phyloP scores from a whole-genome alignment of 345 rosid species.

The Viola odorata region DNA sequence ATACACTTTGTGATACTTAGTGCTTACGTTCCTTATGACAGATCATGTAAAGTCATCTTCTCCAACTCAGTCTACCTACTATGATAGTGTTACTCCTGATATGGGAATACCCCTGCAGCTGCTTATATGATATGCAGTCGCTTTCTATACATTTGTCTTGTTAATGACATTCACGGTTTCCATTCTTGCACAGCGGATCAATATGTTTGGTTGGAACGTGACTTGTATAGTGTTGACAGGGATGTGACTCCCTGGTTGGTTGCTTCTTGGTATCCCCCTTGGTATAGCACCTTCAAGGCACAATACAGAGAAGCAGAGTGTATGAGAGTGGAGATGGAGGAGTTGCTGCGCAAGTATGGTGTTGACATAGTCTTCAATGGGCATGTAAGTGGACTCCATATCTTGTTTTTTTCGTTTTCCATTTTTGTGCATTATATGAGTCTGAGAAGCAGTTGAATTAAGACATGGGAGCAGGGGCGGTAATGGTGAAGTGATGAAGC shows the following conservation, averaged over 20 bases:
- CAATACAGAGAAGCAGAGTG: constrained; percentile 87
- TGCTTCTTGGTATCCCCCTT: constrained; percentile 74
- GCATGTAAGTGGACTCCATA: constrained; percentile 39
- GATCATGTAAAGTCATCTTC: constrained; percentile 40
- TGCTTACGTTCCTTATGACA: constrained; percentile 53
- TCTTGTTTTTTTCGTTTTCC: no score
- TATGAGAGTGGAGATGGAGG: constrained; percentile 80
- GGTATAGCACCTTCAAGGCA: constrained; percentile 76
- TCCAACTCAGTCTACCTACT: not conserved
- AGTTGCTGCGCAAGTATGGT: constrained; percentile 45
- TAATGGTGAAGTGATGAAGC: not conserved
- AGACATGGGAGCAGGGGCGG: not conserved
- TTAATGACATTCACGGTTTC: constrained; percentile 2
- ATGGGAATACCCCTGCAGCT: not conserved
- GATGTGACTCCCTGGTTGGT: constrained; percentile 80
- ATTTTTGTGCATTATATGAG: no score
- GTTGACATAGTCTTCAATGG: constrained; percentile 82
- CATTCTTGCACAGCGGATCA: constrained; percentile 55
- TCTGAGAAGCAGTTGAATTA: not conserved
- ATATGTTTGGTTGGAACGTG: constrained; percentile 71
- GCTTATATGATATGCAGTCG: not conserved
- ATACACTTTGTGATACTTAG: constrained; percentile 84
- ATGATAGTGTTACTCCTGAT: not conserved
- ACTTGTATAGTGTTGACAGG: constrained; percentile 53
- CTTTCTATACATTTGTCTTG: not conserved